Conservation (phyloP, 2,329 filamentous ascomycete genomes). For the Xylariaceae sp. region DNA sequence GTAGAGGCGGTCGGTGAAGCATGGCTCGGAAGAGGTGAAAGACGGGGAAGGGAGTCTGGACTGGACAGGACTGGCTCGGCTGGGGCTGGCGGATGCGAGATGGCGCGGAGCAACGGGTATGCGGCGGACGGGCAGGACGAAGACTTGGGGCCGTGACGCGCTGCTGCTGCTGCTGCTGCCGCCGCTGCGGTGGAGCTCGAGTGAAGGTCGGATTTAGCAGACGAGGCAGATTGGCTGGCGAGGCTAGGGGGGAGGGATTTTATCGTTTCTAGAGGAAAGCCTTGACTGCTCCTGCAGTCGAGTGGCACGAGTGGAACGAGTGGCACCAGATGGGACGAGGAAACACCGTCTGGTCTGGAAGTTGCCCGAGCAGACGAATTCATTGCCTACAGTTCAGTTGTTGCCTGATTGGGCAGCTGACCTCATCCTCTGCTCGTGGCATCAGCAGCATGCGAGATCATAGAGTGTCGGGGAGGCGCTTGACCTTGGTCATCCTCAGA, state of each 20-base stretch:
- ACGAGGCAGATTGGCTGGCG: conserved; percentile 14
- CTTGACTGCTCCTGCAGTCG: conserved; percentile 19
- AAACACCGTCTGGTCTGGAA: not conserved
- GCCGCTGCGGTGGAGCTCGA: conserved; percentile 20
- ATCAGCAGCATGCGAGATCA: not conserved
- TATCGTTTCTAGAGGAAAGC: conserved; percentile 27
- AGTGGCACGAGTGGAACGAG: conserved; percentile 8
- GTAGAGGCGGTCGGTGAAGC: conserved; percentile 14
- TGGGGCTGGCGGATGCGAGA: not conserved
- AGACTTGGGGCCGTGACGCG: conserved; percentile 8
- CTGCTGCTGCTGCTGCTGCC: conserved; percentile 2
- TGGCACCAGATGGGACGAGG: conserved; percentile 12
- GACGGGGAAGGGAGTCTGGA: conserved; percentile 13
- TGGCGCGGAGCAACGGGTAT: not conserved
- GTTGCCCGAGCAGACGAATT: conserved; percentile 12
- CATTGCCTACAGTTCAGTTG: conserved; percentile 9
- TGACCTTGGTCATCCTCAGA: no score
- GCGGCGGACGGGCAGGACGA: not conserved
- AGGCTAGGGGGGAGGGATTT: conserved; percentile 9
- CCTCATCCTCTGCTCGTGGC: not conserved
- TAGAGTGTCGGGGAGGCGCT: not conserved
- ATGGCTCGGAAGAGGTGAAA: conserved; percentile 22
- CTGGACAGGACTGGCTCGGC: conserved; percentile 8
- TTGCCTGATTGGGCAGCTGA: not conserved
- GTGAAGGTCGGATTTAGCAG: no score